Evolutionary conservation across 2,329 filamentous ascomycete species (phyloP), one percentile per base, ranked within the genome.

Genomic region (Clonostachys sp.): DNA sequence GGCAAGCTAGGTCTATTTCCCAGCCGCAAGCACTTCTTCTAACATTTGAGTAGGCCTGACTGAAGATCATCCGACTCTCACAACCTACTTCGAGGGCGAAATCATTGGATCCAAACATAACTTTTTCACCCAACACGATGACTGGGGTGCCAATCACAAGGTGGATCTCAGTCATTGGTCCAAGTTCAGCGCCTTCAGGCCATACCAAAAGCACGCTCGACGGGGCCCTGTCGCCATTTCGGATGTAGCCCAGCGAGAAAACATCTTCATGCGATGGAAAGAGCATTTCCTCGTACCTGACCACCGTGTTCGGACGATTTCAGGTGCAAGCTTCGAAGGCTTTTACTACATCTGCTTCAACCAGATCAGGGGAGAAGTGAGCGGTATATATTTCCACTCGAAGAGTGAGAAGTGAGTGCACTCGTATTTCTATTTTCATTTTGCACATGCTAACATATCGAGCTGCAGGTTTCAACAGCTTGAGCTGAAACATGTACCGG

Each of bases 321-420:
- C 84, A 34, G 94, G 94, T 16, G 94, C 94, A 8, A 97, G 92
- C 61, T 99, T 97, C 51, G 94, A 99, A 62, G 94, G 94, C 0
- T 99, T 99, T 64, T 99, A 97, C 65, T 99, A 99, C 62, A 97
- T 99, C 55, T 96, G 91, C 71, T 97, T 97, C 73, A 96, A 97
- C 66, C 92, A 97, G 68, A 73, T 90, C 44, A 81, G 85, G 53
- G 94, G 92, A 8, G 85, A 80, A 53, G 87, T 99, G 39, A 91
- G 84, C 61, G 94, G 94, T 16, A 96, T 97, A 49, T 99, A 99
- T 69, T 99, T 96, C 65, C 94, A 99, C 71, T 88, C 89, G 12
- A 96, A 95, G 73, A 97, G 91, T 70, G 92, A 97, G 73, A 96
- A 92, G 89, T 96, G 70, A 71, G 87, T 80, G 17, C 33, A 44